Conservation (phyloP, 1,284 basidiomycete genomes). For the Amylostereum areolatum region DNA sequence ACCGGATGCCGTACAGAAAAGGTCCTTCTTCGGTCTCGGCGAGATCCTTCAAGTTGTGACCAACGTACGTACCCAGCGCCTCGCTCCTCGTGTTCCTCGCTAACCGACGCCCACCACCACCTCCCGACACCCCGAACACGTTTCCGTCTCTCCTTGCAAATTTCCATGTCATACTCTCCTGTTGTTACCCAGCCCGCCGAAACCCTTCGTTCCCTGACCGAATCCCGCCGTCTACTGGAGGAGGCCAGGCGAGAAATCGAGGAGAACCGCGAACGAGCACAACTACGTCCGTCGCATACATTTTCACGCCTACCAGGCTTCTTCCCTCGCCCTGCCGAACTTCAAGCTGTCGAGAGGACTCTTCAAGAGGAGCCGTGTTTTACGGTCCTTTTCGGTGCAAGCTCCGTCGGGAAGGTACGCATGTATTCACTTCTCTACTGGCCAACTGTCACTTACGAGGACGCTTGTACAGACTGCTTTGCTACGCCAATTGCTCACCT, state of each 20-base stretch:
- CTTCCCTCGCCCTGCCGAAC: slow-evolving; percentile 61
- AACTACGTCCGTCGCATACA: slow-evolving; percentile 68
- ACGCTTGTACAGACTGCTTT: slow-evolving; percentile 52
- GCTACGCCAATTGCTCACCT: slow-evolving; percentile 67
- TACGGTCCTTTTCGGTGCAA: slow-evolving; percentile 77
- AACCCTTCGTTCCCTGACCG: slow-evolving; percentile 70
- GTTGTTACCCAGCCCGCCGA: slow-evolving; percentile 54
- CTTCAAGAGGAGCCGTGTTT: slow-evolving; percentile 71
- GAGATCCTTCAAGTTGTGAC: not conserved
- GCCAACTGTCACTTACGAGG: not conserved
- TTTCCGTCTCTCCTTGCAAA: slow-evolving; percentile 11
- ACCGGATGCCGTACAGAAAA: not conserved
- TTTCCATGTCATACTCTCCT: slow-evolving; percentile 9
- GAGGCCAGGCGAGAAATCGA: slow-evolving; percentile 68
- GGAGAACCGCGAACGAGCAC: slow-evolving; percentile 61
- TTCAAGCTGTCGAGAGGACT: slow-evolving; percentile 54
- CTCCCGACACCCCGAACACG: not conserved
- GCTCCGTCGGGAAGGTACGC: slow-evolving; percentile 68
- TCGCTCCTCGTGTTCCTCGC: not conserved
- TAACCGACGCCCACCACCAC: not conserved
- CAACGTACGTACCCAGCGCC: not conserved
- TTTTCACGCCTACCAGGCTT: slow-evolving; percentile 72
- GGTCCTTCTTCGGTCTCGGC: not conserved
- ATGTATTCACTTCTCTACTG: not conserved
- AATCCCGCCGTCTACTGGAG: slow-evolving; percentile 67